Evolutionary conservation across 106 monocot genomes (phyloP).

Genomic region (Dendrobium huoshanense): DNA sequence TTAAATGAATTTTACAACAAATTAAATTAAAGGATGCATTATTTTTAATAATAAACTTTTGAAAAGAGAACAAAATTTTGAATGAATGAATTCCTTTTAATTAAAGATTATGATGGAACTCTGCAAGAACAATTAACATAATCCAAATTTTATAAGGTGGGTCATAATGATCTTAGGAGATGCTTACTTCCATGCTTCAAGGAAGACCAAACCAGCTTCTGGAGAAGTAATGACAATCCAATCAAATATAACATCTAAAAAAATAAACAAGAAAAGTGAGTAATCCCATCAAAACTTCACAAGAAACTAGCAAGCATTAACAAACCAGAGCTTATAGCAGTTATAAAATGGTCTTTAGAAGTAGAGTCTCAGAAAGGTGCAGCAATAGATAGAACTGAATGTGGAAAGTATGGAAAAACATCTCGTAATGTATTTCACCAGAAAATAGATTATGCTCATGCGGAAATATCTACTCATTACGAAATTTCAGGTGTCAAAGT

Average conservation of each 20-base stretch:
- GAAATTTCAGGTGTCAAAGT: no score
- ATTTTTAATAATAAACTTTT: not conserved
- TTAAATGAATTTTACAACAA: not conserved
- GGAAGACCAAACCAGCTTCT: conserved; percentile 84
- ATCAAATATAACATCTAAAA: conserved; percentile 65
- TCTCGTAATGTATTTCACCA: no score
- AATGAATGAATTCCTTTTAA: not conserved
- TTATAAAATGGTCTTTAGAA: not conserved
- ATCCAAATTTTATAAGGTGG: not conserved
- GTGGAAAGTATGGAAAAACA: no score
- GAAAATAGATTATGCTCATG: no score
- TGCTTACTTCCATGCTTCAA: conserved; percentile 94
- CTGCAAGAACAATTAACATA: not conserved
- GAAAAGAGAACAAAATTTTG: not conserved
- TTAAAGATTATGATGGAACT: not conserved
- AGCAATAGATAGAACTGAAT: not conserved
- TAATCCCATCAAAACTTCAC: not conserved
- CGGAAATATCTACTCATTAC: no score
- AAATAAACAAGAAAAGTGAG: conserved; percentile 3
- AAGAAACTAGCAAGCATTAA: not conserved
- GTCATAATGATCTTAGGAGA: not conserved
- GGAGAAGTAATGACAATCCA: conserved; percentile 98
- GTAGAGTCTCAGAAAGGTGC: not conserved
- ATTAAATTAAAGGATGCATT: not conserved
- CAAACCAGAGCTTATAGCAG: not conserved